Evolutionary conservation across 257 asterid species (phyloP).

Genomic region (Lantana camara): DNA sequence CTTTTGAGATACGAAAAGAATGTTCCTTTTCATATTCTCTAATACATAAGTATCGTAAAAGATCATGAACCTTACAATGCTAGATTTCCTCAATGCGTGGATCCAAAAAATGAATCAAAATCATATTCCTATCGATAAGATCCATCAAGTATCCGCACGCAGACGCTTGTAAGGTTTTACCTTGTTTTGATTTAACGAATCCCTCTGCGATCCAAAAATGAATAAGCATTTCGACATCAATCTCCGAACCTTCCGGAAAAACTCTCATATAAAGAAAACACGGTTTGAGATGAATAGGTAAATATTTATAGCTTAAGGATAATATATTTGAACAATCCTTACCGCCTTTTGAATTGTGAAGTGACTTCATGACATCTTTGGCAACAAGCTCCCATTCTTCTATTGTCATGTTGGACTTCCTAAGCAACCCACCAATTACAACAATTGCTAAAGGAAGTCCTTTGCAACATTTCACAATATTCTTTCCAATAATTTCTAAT

Average conservation of each 20-base stretch:
- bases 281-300: background rate
- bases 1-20: too few relatives aligned
- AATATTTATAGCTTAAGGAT: background rate
- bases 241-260: background rate
- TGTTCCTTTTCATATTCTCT: too few relatives aligned
- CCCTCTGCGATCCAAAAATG: too few relatives aligned
- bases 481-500: background rate
- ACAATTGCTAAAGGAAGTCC: background rate
- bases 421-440: background rate
- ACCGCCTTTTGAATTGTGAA: background rate
- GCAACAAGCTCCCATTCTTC: background rate
- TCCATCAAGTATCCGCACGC: too few relatives aligned
- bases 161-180: too few relatives aligned
- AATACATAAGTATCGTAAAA: too few relatives aligned
- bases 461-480: background rate
- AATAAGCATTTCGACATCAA: too few relatives aligned
- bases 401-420: background rate
- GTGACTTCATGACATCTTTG: background rate
- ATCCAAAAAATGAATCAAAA: too few relatives aligned
- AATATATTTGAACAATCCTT: background rate
- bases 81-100: too few relatives aligned
- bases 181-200: too few relatives aligned
- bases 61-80: too few relatives aligned
- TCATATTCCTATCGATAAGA: too few relatives aligned
- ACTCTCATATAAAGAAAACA: background rate